Evolutionary conservation across 371 early-diverging fungal genomes (phyloP).

Genomic region (Syncephalastrum contaminatum): DNA sequence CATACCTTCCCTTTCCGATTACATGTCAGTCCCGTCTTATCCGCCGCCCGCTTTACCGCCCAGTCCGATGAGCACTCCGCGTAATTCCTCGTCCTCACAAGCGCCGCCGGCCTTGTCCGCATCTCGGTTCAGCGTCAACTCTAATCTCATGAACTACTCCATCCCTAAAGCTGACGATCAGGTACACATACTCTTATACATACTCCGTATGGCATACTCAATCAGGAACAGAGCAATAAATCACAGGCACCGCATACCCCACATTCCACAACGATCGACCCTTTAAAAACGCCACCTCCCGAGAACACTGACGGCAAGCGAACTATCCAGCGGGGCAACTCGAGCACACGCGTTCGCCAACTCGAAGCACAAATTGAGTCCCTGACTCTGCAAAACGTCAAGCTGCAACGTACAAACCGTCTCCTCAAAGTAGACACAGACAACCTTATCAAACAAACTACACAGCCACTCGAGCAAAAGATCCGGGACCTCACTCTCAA

Average conservation of each 20-base stretch:
- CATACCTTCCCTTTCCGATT: neutral
- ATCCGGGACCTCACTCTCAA: slow-evolving; percentile 38
- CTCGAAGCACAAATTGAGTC: slow-evolving; percentile 47
- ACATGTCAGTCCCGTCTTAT: too few relatives aligned
- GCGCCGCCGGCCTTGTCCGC: neutral
- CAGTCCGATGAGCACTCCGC: slow-evolving; percentile 15
- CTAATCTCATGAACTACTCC: slow-evolving; percentile 54
- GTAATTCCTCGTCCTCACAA: slow-evolving; percentile 15
- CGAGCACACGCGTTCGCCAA: slow-evolving; percentile 40
- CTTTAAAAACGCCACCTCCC: neutral
- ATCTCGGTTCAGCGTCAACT: slow-evolving; percentile 46
- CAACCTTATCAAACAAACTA: slow-evolving; percentile 48
- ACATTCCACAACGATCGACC: neutral
- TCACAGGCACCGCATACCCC: neutral
- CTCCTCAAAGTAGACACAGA: slow-evolving; percentile 51
- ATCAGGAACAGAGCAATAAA: neutral
- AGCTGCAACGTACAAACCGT: slow-evolving; percentile 48
- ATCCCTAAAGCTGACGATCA: slow-evolving; percentile 34
- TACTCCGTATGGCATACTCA: neutral
- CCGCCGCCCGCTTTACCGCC: slow-evolving; percentile 8
- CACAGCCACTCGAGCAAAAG: slow-evolving; percentile 39
- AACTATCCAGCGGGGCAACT: slow-evolving; percentile 43
- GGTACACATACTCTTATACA: neutral
- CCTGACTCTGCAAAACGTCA: slow-evolving; percentile 47
- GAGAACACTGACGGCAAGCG: slow-evolving; percentile 9